A percentile compares a stretch with the other conserved stretches of the same genome.
Evolutionary conservation across 75 land plant genomes (phyloP).

Genomic region (Pseudotsuga menziesii): DNA sequence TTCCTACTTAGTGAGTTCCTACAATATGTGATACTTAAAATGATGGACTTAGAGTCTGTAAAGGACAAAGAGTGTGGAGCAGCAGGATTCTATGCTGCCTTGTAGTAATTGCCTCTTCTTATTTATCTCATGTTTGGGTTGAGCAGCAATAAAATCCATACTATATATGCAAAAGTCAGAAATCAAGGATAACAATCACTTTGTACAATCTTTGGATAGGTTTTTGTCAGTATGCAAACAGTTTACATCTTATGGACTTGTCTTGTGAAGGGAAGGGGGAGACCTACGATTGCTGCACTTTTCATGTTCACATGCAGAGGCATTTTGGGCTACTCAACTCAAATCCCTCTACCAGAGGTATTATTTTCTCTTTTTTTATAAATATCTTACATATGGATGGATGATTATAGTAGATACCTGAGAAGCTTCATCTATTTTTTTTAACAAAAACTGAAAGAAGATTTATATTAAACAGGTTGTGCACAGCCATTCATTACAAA

Average conservation of each 20-base stretch:
- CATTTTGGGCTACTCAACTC: conserved; percentile 63
- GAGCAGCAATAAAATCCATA: background rate
- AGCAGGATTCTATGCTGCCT: background rate
- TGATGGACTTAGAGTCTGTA: background rate
- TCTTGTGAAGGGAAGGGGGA: conserved; percentile 48
- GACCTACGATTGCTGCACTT: conserved; percentile 53
- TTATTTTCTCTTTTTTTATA: background rate
- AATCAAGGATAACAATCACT: background rate
- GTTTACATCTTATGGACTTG: conserved; percentile 55
- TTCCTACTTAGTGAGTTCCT: background rate
- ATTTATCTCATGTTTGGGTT: background rate
- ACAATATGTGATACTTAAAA: background rate
- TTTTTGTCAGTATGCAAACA: conserved; percentile 66
- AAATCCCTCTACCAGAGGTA: conserved; percentile 68
- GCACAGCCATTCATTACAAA: conserved; percentile 2
- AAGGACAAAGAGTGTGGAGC: background rate
- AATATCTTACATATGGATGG: background rate
- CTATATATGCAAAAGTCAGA: conserved; percentile 6
- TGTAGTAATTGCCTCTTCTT: background rate
- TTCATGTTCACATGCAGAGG: conserved; percentile 79
- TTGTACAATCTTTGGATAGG: conserved; percentile 22
- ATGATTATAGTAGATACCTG: too few species aligned
- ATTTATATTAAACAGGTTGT: too few species aligned
- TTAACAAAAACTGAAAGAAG: too few species aligned
- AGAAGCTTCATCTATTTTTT: background rate